Evolutionary conservation across 2,329 filamentous ascomycete genomes (phyloP), one percentile per base, ranked within the genome.

Genomic region (Alternaria sp.): DNA sequence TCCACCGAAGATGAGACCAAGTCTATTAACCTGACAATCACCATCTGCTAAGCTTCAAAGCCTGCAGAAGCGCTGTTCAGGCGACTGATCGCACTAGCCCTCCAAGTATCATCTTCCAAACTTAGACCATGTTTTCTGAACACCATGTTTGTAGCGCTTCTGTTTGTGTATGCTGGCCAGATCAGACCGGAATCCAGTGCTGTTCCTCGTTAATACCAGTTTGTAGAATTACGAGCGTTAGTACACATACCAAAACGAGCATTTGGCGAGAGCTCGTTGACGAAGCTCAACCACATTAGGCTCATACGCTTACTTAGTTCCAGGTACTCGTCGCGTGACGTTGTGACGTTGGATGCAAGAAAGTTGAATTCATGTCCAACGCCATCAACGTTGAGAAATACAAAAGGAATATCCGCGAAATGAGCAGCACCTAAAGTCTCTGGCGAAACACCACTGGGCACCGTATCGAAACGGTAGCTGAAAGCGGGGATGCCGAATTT

Each of bases 221-320:
- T 34, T 26, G 24, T 32, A 32, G 30, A 32, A 14, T 20, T 39
- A 36, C 18, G 24, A 12, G 12, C 20, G 36, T 44, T 44, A 30
- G 44, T 32, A 26, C 52, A 46, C 46, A 39, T 43, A 39, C 36
- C 47, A n/a, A 38, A 41, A 16, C 28, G 34, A 30, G 38, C 46
- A 38, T 57, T 57, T 7, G 54, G 54, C 26, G 54, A 53, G 16
- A 43, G 47, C 34, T 51, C 48, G n/a, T 52, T 57, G 1, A 39
- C 48, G 24, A 57, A 57, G 24, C 48, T 57, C 22, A 57, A 11
- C 46, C 46, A 57, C 54, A 53, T 57, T 12, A 36, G 34, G 36
- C 36, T 53, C 54, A 57, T 57, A 16, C 34, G 24, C 14, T 42
- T 41, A 16, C 46, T 57, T 20, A 57, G 32, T 16, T 24, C 7